Percentiles rank a stretch among this genome's conserved stretches.
Conservation (phyloP, 768 basidiomycete species). For the Boletellus sp. region DNA sequence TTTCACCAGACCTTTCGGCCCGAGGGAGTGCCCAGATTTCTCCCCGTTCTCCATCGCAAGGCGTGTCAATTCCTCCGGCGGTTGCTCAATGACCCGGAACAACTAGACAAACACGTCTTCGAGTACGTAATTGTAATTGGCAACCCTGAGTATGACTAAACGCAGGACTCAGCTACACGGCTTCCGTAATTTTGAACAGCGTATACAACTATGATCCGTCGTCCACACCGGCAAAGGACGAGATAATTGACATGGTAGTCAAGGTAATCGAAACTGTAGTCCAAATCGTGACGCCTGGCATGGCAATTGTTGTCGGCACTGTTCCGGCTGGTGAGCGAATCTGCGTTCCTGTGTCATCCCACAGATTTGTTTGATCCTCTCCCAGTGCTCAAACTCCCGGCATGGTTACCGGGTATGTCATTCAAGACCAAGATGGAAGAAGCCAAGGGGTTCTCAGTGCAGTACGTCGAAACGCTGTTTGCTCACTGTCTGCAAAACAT, state of each 20-base stretch:
- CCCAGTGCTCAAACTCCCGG: constrained; percentile 11
- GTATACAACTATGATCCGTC: constrained; percentile 13
- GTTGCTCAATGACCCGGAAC: constrained; percentile 30
- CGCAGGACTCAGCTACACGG: constrained; percentile 2
- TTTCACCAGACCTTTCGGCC: constrained; percentile 22
- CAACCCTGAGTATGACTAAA: too few relatives aligned
- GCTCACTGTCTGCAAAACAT: constrained; percentile 1
- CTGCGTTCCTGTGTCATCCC: background rate
- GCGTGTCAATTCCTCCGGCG: constrained; percentile 29
- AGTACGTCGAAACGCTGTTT: constrained; percentile 1
- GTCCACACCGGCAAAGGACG: constrained; percentile 1
- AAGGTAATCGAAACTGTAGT: background rate
- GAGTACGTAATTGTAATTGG: constrained; percentile 24
- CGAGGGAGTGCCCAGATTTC: constrained; percentile 17
- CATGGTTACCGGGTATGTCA: constrained; percentile 12
- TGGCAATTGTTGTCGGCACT: background rate
- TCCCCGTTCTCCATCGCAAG: constrained; percentile 21
- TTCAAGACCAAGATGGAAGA: background rate
- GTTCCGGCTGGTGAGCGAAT: constrained; percentile 6
- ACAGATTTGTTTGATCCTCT: background rate
- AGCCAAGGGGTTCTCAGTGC: background rate
- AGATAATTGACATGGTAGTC: background rate
- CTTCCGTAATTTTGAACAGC: constrained; percentile 2
- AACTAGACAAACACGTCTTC: constrained; percentile 28
- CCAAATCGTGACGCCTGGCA: constrained; percentile 7